phyloP scores from a whole-genome alignment of 345 rosid species.

The Murraya paniculata region DNA sequence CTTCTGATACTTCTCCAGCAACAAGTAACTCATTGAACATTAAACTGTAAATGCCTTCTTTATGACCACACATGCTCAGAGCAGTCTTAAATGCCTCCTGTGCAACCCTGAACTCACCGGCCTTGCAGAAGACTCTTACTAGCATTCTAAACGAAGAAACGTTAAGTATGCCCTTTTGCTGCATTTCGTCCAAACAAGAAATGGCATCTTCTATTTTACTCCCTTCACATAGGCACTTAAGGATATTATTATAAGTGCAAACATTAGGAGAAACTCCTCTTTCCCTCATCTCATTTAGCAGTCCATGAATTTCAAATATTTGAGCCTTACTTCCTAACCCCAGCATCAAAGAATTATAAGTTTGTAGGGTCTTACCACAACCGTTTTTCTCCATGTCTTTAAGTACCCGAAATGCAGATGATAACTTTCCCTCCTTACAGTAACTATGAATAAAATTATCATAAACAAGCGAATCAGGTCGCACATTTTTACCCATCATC shows the following conservation, averaged over 20 bases:
- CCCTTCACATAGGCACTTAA: constrained; percentile 74
- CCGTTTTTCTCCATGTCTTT: constrained; percentile 96
- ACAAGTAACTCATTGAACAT: constrained; percentile 76
- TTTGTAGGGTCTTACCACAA: constrained; percentile 70
- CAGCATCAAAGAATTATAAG: constrained; percentile 80
- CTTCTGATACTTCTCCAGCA: constrained; percentile 58
- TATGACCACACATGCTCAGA: constrained; percentile 73
- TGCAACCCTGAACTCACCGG: constrained; percentile 56
- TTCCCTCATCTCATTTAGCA: constrained; percentile 95
- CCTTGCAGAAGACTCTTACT: constrained; percentile 73
- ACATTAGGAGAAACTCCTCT: constrained; percentile 79
- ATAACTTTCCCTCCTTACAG: constrained; percentile 85
- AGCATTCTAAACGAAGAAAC: constrained; percentile 65
- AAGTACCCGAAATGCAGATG: constrained; percentile 92
- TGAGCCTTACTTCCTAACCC: constrained; percentile 78
- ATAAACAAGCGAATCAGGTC: constrained; percentile 71
- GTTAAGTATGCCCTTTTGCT: constrained; percentile 69
- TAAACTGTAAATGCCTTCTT: constrained; percentile 71
- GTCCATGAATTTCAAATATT: constrained; percentile 86
- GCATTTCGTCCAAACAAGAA: constrained; percentile 79
- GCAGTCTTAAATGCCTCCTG: constrained; percentile 81
- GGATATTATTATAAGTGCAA: constrained; percentile 69
- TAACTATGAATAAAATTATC: constrained; percentile 70
- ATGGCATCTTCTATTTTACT: constrained; percentile 79
- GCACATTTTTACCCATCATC: constrained; percentile 70